phyloP scores from a whole-genome alignment of 1,284 basidiomycete genomes.

The Athelia sp. region DNA sequence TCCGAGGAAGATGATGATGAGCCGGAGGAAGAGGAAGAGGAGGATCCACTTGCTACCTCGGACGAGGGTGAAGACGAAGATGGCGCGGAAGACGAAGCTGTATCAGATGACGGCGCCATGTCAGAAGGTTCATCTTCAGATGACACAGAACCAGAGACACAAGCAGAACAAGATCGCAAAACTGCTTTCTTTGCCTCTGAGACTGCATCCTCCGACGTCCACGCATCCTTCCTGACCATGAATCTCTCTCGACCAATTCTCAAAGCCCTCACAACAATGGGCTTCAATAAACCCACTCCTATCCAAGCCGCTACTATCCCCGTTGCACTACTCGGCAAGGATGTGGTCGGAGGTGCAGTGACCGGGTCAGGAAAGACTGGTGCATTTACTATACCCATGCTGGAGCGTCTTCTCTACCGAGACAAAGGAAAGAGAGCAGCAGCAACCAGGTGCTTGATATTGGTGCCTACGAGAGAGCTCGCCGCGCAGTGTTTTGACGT shows the following conservation, averaged over 20 bases:
- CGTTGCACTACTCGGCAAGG: conserved; percentile 89
- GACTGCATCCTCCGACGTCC: conserved; percentile 35
- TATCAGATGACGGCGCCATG: conserved; percentile 23
- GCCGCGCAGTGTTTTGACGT: conserved; percentile 95
- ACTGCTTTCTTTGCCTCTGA: conserved; percentile 81
- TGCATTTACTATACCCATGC: conserved; percentile 91
- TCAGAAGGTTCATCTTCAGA: conserved; percentile 33
- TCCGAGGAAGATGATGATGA: conserved; percentile 26
- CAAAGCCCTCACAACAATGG: conserved; percentile 79
- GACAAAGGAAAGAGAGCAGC: conserved; percentile 82
- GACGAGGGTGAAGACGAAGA: conserved; percentile 28
- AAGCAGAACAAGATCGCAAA: conserved; percentile 74
- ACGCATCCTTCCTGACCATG: conserved; percentile 78
- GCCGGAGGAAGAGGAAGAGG: conserved; percentile 22
- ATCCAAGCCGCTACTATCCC: conserved; percentile 94
- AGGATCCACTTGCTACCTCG: conserved; percentile 42
- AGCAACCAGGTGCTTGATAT: conserved; percentile 87
- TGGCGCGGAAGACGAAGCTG: conserved; percentile 13
- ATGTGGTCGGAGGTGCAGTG: conserved; percentile 91
- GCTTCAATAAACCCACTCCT: conserved; percentile 86
- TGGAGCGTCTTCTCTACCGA: conserved; percentile 88
- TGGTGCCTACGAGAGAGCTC: conserved; percentile 92
- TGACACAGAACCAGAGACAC: conserved; percentile 62
- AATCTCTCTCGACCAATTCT: conserved; percentile 87
- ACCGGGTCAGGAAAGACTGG: conserved; percentile 98